Base-by-base conservation (phyloP, 805 yeast genomes). In the Myxozyma udenii region DNA sequence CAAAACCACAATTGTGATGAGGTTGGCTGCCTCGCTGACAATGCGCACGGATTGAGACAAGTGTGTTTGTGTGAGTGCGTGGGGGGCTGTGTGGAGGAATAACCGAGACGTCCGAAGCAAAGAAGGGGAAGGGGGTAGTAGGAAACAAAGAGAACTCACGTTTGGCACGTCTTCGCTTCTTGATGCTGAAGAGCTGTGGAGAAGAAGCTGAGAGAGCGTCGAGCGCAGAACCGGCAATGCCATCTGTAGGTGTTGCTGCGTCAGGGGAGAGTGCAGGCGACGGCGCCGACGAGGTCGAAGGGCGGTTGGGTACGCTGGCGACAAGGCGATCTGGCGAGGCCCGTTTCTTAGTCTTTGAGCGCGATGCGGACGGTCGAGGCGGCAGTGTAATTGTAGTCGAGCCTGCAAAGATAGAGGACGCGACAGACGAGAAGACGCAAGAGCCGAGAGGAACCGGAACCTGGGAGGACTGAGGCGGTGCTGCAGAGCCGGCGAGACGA, bases 291-390 rank as follows among this genome's bases (percentile, higher is more conserved):
- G 50, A 3, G 32, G 19, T 14, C 19, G 33, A 14, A 28, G 33
- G 33, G 33, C 33, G 14, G 33, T 28, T 9, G 14, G 56, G 18
- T 4, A 41, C 28, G 14, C 37, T 12, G 19, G 50, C 40, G 23
- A 52, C 44, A 22, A 48, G 48, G 16, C 57, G 48, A 44, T 55
- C 58, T 5, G 60, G 60, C n/a, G 60, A 55, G 2, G 60, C 44
- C 18, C 60, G 57, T 49, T 55, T 55, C 50, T 53, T 53, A 6
- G 57, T 39, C 44, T 55, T 55, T 22, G 58, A 50, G 24, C 60
- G 53, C 25, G 60, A 55, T 11, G 60, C 46, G 24, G 60, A 55
- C 39, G 60, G 60, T n/a, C 60, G 46, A 6, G 60, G 60, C 3
- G 60, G 60, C 36, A 55, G 43, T 16, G 58, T 52, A 37, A 55